Evolutionary conservation across 306 rosid species (phyloP), one percentile per base, ranked within the genome.

Genomic region (Arachis hypogaea): DNA sequence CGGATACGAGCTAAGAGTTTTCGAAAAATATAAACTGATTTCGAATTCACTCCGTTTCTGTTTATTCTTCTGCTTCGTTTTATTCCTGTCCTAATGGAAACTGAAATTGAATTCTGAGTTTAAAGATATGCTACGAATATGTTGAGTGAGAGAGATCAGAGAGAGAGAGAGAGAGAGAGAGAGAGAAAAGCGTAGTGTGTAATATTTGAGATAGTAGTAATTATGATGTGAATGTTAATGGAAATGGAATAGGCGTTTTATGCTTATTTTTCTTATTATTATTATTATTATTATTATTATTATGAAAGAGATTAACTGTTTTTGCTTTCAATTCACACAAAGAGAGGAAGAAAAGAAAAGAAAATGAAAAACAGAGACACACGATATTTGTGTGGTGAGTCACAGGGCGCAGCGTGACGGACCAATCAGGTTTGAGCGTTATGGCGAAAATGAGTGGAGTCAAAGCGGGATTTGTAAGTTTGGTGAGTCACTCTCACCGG

Each of bases 251-350:
- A 11, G 30, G 46, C 38, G 72, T 71, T 69, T 11, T 0, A 10
- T 10, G 42, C n/a, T 45, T 66, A 9, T 47, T 49, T 63, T 50
- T 63, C 3, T 1, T 68, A 36, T 22, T 10, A 7, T 43, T 36
- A 36, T 61, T 10, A 43, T 22, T 22, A 0, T 50, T 63, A 3
- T 1, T 68, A 36, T 22, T 10, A 7, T 43, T 36, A 36, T 61
- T 10, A 43, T 22, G 28, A 22, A 22, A 22, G 28, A 22, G 28
- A 22, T 22, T 22, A 22, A 22, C 28, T 49, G 64, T 40, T 29
- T 50, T 83, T 52, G 87, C 90, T 87, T 89, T 59, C 28, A 77
- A 59, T 47, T 70, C 71, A 85, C 88, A 78, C 85, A 74, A 71
- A 64, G 12, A 11, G 16, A 6, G 9, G 1, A 6, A 6, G 46